Evolutionary conservation across 495 filamentous ascomycete genomes (phyloP).

Genomic region (Haplographium delicatum): DNA sequence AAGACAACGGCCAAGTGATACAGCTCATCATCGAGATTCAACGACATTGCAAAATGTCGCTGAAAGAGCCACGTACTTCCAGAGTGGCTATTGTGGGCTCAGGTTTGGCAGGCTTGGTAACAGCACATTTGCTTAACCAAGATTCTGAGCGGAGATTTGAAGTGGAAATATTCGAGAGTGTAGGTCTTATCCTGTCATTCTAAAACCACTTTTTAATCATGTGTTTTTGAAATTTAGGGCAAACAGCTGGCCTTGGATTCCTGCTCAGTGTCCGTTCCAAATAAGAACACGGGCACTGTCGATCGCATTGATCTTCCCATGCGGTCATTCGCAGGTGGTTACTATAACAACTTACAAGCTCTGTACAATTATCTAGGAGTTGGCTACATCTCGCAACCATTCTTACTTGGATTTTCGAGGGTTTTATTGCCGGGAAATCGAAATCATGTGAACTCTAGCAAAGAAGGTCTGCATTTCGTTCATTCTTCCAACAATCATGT

Average conservation of each 20-base stretch:
- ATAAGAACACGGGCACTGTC: slow-evolving; percentile 7
- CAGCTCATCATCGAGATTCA: too few species aligned
- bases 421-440: not conserved
- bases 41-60: too few species aligned
- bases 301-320: slow-evolving; percentile 51
- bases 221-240: slow-evolving; percentile 32
- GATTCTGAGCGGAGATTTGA: slow-evolving; percentile 39
- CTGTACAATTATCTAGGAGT: slow-evolving; percentile 51
- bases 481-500: slow-evolving; percentile 47
- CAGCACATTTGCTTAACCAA: slow-evolving; percentile 42
- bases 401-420: slow-evolving; percentile 38
- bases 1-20: too few species aligned
- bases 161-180: slow-evolving; percentile 45
- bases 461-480: slow-evolving; percentile 30
- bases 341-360: slow-evolving; percentile 44
- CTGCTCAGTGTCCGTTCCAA: slow-evolving; percentile 32
- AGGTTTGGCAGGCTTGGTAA: slow-evolving; percentile 50
- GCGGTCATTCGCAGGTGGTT: slow-evolving; percentile 50
- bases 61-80: too few species aligned
- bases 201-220: slow-evolving; percentile 27
- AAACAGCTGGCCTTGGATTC: slow-evolving; percentile 35
- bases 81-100: slow-evolving; percentile 48
- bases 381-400: slow-evolving; percentile 37
- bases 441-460: not conserved
- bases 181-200: slow-evolving; percentile 26